phyloP scores from a whole-genome alignment of 306 rosid species.

The Calophaca sinica region DNA sequence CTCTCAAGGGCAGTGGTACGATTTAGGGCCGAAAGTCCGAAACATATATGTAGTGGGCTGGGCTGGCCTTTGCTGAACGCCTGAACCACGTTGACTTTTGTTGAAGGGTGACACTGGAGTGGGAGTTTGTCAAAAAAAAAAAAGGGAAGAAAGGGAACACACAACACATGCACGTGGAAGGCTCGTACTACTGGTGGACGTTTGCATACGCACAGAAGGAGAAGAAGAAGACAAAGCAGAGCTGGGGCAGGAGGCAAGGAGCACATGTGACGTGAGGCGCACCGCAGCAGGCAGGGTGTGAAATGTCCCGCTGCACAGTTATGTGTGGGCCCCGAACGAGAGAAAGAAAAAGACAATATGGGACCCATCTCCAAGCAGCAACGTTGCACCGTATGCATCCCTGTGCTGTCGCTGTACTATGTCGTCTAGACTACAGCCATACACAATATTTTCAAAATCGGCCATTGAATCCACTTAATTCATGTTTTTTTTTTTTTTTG shows the following conservation, averaged over 20 bases:
- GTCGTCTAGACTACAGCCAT: too few relatives aligned
- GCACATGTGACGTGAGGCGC: constrained; percentile 57
- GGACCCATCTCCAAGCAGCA: constrained; percentile 42
- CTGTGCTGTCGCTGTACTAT: too few relatives aligned
- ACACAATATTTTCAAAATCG: too few relatives aligned
- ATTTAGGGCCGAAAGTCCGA: not conserved
- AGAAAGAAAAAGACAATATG: constrained; percentile 22
- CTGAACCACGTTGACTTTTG: constrained; percentile 34
- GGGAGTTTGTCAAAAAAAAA: too few relatives aligned
- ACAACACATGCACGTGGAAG: constrained; percentile 48
- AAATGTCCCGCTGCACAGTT: constrained; percentile 31
- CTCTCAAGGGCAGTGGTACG: not conserved
- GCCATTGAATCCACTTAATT: too few relatives aligned
- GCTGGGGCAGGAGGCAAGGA: constrained; percentile 46
- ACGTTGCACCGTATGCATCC: not conserved
- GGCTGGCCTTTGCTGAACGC: not conserved
- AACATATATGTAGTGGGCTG: not conserved
- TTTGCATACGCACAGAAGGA: not conserved
- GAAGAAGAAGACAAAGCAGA: constrained; percentile 33
- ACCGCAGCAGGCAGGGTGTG: constrained; percentile 48
- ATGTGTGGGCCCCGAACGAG: constrained; percentile 32
- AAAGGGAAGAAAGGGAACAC: too few relatives aligned
- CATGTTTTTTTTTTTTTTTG: too few relatives aligned
- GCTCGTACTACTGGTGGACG: constrained; percentile 25
- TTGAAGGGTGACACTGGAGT: too few relatives aligned